Evolutionary conservation across 352 stramenopile genomes (phyloP).

Genomic region (Phytophthora sp.): DNA sequence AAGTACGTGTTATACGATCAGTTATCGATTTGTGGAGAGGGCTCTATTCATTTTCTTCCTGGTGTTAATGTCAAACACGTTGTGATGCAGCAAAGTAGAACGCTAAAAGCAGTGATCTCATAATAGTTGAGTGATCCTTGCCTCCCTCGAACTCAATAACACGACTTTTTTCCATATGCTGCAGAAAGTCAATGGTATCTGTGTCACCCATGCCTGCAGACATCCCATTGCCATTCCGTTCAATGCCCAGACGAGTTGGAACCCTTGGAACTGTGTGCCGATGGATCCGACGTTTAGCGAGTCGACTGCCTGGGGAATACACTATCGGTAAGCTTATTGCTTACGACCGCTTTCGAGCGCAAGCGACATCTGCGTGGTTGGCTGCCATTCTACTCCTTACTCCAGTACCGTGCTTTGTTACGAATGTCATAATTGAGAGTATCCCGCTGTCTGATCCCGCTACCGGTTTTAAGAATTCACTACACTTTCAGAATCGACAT

Average conservation of each 20-base stretch:
- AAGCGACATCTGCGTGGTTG: background rate
- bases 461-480: slow-evolving; percentile 5
- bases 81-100: too few species aligned
- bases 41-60: too few species aligned
- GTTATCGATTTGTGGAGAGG: too few species aligned
- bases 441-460: slow-evolving; percentile 26
- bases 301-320: slow-evolving; percentile 27
- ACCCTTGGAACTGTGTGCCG: background rate
- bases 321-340: slow-evolving; percentile 38
- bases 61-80: too few species aligned
- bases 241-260: background rate
- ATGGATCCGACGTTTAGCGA: background rate
- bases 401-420: slow-evolving; percentile 20
- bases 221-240: background rate
- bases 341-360: slow-evolving; percentile 13
- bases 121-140: too few species aligned
- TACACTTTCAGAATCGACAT: slow-evolving; percentile 25
- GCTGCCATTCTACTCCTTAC: slow-evolving; percentile 16
- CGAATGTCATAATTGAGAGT: slow-evolving; percentile 31
- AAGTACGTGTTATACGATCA: too few species aligned
- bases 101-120: too few species aligned
- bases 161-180: too few species aligned
- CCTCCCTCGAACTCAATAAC: too few species aligned
- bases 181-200: slow-evolving; percentile 17
- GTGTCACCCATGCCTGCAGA: slow-evolving; percentile 3